phyloP scores from a whole-genome alignment of 2,329 filamentous ascomycete genomes.

The Exophiala spinifera region DNA sequence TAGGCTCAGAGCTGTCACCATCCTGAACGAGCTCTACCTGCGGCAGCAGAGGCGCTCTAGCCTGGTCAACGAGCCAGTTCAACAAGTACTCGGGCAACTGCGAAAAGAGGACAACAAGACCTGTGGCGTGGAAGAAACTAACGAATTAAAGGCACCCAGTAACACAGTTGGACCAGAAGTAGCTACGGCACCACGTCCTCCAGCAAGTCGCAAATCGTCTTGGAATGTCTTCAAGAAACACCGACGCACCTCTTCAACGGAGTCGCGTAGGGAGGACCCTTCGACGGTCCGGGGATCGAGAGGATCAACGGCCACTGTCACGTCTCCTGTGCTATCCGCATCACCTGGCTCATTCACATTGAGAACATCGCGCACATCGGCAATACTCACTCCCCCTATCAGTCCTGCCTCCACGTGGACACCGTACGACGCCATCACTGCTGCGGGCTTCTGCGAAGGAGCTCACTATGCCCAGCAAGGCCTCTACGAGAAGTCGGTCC shows the following conservation, averaged over 20 bases:
- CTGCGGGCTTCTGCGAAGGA: conserved; percentile 17
- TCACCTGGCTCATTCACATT: conserved; percentile 5
- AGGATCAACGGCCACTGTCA: background rate
- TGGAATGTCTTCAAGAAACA: conserved; percentile 16
- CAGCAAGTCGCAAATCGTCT: conserved; percentile 10
- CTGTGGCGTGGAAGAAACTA: background rate
- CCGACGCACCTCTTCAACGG: conserved; percentile 6
- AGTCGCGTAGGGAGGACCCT: conserved; percentile 3
- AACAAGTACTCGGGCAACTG: background rate
- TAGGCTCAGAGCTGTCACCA: conserved; percentile 13
- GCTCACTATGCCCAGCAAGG: conserved; percentile 16
- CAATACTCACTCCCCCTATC: conserved; percentile 16
- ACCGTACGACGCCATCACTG: conserved; percentile 5
- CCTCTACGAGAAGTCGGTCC: conserved; percentile 10
- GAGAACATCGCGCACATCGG: background rate
- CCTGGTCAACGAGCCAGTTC: conserved; percentile 1
- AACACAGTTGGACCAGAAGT: background rate
- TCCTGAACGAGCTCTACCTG: conserved; percentile 19
- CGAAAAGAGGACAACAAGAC: background rate
- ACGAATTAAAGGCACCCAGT: conserved; percentile 2
- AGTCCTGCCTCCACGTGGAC: conserved; percentile 13
- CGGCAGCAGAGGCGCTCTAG: conserved; percentile 16
- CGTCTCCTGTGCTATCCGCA: conserved; percentile 4
- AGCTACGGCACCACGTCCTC: conserved; percentile 2
- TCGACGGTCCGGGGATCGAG: background rate